Percentiles rank a stretch among this genome's conserved stretches.
Evolutionary conservation across 805 yeast species (phyloP).

Genomic region (Candida sithepensis): DNA sequence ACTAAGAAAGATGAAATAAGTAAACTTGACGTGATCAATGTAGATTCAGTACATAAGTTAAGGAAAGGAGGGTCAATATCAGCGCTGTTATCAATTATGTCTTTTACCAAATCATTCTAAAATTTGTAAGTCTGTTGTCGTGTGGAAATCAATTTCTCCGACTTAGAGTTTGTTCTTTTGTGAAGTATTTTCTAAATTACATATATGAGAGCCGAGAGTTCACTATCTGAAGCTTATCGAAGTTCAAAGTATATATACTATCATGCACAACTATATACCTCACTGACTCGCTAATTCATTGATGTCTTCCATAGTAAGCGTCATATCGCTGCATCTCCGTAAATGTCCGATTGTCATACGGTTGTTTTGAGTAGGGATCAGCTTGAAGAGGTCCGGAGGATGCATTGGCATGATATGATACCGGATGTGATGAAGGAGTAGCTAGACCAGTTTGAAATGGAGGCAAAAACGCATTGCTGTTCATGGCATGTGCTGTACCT

Average conservation of each 20-base stretch:
- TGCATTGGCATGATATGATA: background rate
- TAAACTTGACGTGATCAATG: background rate
- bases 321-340: background rate
- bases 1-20: no score
- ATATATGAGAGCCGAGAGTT: no score
- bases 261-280: background rate
- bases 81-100: background rate
- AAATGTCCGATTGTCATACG: background rate
- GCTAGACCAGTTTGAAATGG: background rate
- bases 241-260: no score
- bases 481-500: background rate
- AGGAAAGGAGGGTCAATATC: background rate
- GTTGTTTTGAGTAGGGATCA: background rate
- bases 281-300: background rate
- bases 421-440: background rate
- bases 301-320: background rate
- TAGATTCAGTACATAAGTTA: background rate
- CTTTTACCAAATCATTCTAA: background rate
- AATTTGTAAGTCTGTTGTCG: background rate
- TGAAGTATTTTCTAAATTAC: background rate
- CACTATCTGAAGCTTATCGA: background rate
- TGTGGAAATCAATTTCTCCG: background rate
- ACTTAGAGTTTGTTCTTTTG: background rate
- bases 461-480: background rate
- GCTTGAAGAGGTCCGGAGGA: background rate